These are phyloP conservation scores for Cylindrotheca fusiformis DNA, from an alignment of 108 stramenopile species.

Conservation along the genomic window DNA sequence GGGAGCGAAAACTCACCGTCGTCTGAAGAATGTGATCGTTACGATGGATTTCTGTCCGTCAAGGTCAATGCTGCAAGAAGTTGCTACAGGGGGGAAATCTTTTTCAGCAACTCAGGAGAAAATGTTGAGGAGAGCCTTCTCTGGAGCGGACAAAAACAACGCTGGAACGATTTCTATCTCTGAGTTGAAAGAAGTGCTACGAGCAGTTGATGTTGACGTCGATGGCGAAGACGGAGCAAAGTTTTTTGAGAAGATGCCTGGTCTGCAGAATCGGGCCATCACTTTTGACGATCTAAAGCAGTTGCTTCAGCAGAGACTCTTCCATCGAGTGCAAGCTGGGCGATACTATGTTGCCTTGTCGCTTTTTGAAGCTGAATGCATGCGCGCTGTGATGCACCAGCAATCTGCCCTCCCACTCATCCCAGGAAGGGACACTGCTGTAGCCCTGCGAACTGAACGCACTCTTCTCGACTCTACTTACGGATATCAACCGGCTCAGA, in stretches of 20 bases:
- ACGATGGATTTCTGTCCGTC: conserved; percentile 90
- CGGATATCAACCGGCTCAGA: conserved; percentile 79
- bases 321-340: conserved; percentile 91
- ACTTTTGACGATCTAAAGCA: conserved; percentile 87
- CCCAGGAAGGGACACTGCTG: conserved; percentile 76
- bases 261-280: conserved; percentile 41
- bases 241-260: conserved; percentile 72
- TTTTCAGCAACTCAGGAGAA: conserved; percentile 88
- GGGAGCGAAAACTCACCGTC: conserved; percentile 92
- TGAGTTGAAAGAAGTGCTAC: conserved; percentile 87
- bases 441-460: conserved; percentile 75
- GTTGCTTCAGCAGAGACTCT: conserved; percentile 80
- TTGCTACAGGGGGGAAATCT: conserved; percentile 71
- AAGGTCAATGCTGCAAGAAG: conserved; percentile 57
- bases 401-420: conserved; percentile 67
- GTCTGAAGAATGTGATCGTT: conserved; percentile 97
- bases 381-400: conserved; percentile 92
- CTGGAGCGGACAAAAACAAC: conserved; percentile 79
- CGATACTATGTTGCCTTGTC: conserved; percentile 92
- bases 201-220: conserved; percentile 92
- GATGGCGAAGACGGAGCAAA: conserved; percentile 79
- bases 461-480: conserved; percentile 81
- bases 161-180: conserved; percentile 80
- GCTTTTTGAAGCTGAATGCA: conserved; percentile 93
- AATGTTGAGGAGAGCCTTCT: conserved; percentile 84